These are phyloP conservation scores for Trichoderma sp. DNA, from an alignment of 2,329 filamentous ascomycete species.

Conservation along the genomic window DNA sequence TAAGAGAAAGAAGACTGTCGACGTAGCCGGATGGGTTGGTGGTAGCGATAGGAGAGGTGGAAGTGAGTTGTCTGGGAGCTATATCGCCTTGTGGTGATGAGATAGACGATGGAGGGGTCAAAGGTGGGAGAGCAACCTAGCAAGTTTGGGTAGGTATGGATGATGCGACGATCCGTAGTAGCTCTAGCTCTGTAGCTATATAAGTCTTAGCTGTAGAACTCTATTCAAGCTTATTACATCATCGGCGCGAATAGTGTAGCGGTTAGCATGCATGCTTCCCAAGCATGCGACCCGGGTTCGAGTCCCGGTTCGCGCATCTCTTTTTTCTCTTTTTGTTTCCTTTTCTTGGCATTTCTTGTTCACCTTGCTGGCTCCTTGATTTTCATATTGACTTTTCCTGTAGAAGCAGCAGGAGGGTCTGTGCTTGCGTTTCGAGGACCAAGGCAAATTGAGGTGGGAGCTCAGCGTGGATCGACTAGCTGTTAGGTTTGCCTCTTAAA, in stretches of 20 bases:
- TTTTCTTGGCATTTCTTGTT: neutral
- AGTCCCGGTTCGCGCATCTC: constrained; percentile 41
- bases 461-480: too few relatives aligned
- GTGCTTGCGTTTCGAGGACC: too few relatives aligned
- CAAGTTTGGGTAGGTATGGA: constrained; percentile 18
- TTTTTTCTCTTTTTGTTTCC: constrained; percentile 20
- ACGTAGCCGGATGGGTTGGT: neutral
- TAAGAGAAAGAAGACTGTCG: neutral
- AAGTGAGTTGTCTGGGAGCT: constrained; percentile 12
- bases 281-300: constrained; percentile 44
- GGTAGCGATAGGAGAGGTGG: neutral
- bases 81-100: neutral
- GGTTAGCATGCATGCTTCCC: constrained; percentile 47
- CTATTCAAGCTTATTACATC: constrained; percentile 25
- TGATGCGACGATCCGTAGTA: neutral
- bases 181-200: neutral
- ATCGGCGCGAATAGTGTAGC: constrained; percentile 42
- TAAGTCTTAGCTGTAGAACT: neutral
- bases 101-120: constrained; percentile 22
- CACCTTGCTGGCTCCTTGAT: neutral
- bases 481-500: too few relatives aligned
- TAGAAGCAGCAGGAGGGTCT: too few relatives aligned
- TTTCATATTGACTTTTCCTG: neutral
- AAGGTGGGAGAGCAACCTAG: constrained; percentile 9
- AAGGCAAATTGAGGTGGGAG: too few relatives aligned